Conservation (phyloP, 1,284 basidiomycete genomes). For the Ganoderma sinense region DNA sequence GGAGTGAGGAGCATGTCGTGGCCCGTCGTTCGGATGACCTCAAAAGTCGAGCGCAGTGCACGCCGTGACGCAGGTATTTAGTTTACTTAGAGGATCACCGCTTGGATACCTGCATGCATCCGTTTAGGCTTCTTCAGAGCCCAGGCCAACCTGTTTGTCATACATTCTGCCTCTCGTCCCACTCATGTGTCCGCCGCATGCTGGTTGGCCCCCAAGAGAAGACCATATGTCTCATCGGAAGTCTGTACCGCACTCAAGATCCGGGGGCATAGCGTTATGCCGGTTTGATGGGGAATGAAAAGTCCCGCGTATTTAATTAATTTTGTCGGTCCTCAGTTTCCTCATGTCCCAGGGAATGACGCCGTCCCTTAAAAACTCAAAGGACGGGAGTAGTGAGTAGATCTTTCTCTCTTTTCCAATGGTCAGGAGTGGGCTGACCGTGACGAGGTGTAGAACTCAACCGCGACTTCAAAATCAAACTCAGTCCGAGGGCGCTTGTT, state of each 20-base stretch:
- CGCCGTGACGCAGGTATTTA: neutral
- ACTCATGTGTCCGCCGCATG: neutral
- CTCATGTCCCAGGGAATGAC: neutral
- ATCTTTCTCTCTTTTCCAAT: neutral
- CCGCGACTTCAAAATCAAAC: neutral
- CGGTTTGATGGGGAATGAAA: neutral
- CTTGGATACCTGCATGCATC: neutral
- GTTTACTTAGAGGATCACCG: neutral
- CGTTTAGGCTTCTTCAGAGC: neutral
- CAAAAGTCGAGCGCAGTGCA: neutral
- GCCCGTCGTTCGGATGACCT: neutral
- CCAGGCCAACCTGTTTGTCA: neutral
- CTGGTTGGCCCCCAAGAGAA: neutral
- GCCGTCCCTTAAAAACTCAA: neutral
- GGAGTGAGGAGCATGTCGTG: neutral
- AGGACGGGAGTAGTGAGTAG: neutral
- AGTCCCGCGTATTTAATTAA: neutral
- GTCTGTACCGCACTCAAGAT: neutral
- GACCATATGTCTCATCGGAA: neutral
- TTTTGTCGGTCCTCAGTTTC: neutral
- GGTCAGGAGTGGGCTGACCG: neutral
- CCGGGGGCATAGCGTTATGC: neutral
- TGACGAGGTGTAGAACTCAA: neutral
- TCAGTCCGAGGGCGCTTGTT: neutral
- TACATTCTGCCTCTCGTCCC: neutral